Base-by-base conservation (phyloP, 2,329 filamentous ascomycete genomes). In the Apiospora koreana region DNA sequence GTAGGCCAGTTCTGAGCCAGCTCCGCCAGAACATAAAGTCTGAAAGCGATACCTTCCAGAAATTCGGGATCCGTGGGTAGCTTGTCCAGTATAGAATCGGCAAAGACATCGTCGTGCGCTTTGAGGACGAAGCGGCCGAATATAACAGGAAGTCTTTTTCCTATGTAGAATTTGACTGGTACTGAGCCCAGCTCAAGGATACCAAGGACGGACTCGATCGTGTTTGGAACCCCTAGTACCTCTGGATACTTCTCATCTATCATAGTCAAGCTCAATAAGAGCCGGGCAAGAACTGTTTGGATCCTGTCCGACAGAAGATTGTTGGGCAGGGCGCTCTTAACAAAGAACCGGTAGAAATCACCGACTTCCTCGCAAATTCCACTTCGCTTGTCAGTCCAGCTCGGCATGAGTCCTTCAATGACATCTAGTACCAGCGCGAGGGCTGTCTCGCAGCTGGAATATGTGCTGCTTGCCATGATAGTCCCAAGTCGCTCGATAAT, bases 1-100 rank as follows among this genome's bases (percentile, higher is more conserved):
- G 95, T 97, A 71, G 94, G 91, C 93, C 95, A 98, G 67, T 86
- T 83, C 41, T 94, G 93, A 31, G 93, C 96, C 70, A 99, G 83
- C 69, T 90, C 90, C 1, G 92, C 89, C 14, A 98, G 83, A 10
- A 94, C 89, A 72, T 93, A 88, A 2, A 98, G 83, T 7, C 96
- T 91, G 73, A 97, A 88, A 0, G 94, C 93, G 74, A 98, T 95
- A 0, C 94, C 95, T 80, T 98, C 95, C 16, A 86, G 82, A 80
- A 91, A 91, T 42, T 90, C 88, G 5, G 88, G 84, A 73, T 97
- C 90, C 3, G 86, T 86, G 0, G 95, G 94, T n/a, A 99, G 85
- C 74, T 87, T 93, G 23, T 89, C 86, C n/a, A 97, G 83, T 16
- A 99, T 87, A 77, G 45, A 54, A 7, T 98, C 94, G 45, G 94